phyloP scores from a whole-genome alignment of 306 rosid species.

The Quercus engelmannii region DNA sequence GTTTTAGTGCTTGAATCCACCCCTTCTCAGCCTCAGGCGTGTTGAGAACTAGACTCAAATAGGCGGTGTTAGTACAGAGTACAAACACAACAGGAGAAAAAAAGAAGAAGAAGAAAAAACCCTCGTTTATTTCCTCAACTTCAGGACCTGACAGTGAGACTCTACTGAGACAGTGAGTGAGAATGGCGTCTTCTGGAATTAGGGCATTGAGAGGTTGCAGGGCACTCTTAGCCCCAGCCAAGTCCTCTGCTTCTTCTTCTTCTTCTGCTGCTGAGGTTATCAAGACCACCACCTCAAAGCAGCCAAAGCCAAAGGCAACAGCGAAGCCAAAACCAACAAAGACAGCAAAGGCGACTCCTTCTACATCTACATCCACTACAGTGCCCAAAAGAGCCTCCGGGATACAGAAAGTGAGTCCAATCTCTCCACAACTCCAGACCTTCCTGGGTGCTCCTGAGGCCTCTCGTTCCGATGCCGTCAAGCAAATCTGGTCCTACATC shows the following conservation, averaged over 20 bases:
- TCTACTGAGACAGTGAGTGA: neutral
- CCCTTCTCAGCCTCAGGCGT: too few relatives aligned
- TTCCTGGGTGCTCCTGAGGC: constrained; percentile 36
- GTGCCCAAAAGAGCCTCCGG: constrained; percentile 14
- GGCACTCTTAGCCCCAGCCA: constrained; percentile 26
- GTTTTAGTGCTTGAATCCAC: too few relatives aligned
- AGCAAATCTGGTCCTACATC: constrained; percentile 48
- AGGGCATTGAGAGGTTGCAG: constrained; percentile 35
- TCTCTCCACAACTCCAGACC: constrained; percentile 35
- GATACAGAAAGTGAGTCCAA: constrained; percentile 22
- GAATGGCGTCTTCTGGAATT: neutral
- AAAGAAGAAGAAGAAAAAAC: too few relatives aligned
- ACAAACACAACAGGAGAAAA: too few relatives aligned
- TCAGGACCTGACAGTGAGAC: too few relatives aligned
- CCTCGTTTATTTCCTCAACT: too few relatives aligned
- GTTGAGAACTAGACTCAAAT: too few relatives aligned
- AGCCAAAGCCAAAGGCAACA: constrained; percentile 10
- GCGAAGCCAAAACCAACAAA: neutral
- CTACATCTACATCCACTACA: neutral
- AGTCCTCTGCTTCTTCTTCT: constrained; percentile 10
- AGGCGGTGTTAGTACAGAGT: too few relatives aligned
- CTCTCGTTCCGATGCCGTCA: constrained; percentile 41
- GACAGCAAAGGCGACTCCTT: neutral
- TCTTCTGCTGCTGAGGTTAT: constrained; percentile 3
- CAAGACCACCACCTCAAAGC: constrained; percentile 4